Conservation (phyloP, 345 rosid genomes). For the Barbarea vulgaris region DNA sequence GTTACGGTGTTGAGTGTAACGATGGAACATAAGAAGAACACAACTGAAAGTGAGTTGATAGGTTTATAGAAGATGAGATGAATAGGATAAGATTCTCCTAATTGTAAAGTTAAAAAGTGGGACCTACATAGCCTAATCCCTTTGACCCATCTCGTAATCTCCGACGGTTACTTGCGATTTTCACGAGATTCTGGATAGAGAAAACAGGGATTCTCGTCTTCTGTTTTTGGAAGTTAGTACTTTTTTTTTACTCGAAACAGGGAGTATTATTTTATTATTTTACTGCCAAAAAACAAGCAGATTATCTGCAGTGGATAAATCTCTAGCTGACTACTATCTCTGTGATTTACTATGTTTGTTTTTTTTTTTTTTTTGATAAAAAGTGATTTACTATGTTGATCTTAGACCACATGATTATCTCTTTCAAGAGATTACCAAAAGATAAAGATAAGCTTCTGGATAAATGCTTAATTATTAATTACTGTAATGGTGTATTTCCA, state of each 20-base stretch:
- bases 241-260: too few relatives aligned
- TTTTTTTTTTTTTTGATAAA: too few relatives aligned
- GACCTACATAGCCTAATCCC: slow-evolving; percentile 15
- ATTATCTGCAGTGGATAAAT: neutral
- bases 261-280: too few relatives aligned
- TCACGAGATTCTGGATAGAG: slow-evolving; percentile 14
- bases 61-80: neutral
- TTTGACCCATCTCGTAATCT: slow-evolving; percentile 5
- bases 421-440: neutral
- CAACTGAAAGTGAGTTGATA: neutral
- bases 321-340: neutral
- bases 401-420: neutral
- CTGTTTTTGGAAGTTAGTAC: neutral
- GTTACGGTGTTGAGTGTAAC: neutral
- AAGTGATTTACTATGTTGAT: neutral
- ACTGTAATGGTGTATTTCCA: neutral
- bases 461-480: neutral
- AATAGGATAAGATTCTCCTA: slow-evolving; percentile 29
- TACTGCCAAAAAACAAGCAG: neutral
- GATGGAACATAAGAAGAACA: neutral
- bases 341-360: neutral
- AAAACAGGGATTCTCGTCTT: too few relatives aligned
- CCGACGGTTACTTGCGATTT: neutral
- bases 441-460: neutral
- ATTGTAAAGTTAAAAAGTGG: neutral